Conservation (phyloP, 108 stramenopile genomes). For the Skeletonema grethae region DNA sequence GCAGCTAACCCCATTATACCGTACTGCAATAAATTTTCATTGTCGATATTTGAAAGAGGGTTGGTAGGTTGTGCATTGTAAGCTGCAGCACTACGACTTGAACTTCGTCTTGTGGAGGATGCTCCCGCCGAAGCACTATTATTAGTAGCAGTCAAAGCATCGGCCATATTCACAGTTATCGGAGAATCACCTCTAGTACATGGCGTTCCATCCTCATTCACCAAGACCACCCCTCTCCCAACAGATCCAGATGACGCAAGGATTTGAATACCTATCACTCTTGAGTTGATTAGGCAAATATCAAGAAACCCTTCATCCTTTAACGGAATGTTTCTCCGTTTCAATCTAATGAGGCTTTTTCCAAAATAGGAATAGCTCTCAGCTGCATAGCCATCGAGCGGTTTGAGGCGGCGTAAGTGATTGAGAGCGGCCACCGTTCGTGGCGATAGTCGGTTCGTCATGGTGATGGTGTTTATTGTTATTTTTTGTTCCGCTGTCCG, state of each 20-base stretch:
- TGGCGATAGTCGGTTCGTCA: constrained; percentile 17
- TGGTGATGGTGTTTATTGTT: not conserved
- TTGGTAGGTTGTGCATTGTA: not conserved
- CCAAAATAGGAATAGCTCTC: constrained; percentile 34
- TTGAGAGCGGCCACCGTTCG: constrained; percentile 46
- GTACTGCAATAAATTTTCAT: constrained; percentile 20
- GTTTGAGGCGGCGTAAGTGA: constrained; percentile 55
- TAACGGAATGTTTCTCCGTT: constrained; percentile 52
- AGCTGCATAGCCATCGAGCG: constrained; percentile 63
- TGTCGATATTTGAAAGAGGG: constrained; percentile 21
- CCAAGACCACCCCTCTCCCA: constrained; percentile 25
- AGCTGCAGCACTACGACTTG: not conserved
- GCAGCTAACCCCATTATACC: constrained; percentile 15
- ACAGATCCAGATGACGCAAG: constrained; percentile 19
- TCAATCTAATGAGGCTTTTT: constrained; percentile 34
- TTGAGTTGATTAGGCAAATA: constrained; percentile 6
- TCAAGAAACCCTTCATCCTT: constrained; percentile 23
- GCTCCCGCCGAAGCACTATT: not conserved
- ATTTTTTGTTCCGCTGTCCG: not conserved
- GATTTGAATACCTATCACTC: constrained; percentile 17
- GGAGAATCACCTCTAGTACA: not conserved
- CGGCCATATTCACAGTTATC: constrained; percentile 8
- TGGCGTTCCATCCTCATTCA: constrained; percentile 30
- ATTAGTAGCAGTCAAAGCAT: constrained; percentile 2
- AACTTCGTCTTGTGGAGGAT: not conserved